phyloP scores from a whole-genome alignment of 352 stramenopile species.

The Elongisporangium prolatum region DNA sequence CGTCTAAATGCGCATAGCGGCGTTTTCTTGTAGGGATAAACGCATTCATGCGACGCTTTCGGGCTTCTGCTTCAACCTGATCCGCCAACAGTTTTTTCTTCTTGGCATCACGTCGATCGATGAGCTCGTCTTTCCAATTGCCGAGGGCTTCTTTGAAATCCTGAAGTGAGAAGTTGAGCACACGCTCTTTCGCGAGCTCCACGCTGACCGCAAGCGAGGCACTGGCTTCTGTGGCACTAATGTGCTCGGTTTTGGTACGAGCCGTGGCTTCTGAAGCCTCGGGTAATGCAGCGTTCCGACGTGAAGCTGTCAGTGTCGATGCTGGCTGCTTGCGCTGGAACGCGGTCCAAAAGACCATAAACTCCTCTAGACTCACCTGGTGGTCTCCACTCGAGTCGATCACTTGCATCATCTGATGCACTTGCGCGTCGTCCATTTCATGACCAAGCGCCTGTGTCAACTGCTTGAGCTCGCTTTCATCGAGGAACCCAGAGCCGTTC shows the following conservation, averaged over 20 bases:
- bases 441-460: slow-evolving; percentile 45
- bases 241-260: slow-evolving; percentile 1
- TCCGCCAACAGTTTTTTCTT: slow-evolving; percentile 19
- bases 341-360: slow-evolving; percentile 62
- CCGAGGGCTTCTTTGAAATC: slow-evolving; percentile 37
- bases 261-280: slow-evolving; percentile 1
- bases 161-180: slow-evolving; percentile 38
- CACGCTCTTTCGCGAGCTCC: slow-evolving; percentile 44
- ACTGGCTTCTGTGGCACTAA: slow-evolving; percentile 15
- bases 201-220: slow-evolving; percentile 38
- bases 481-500: slow-evolving; percentile 48
- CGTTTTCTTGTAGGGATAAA: slow-evolving; percentile 43
- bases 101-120: slow-evolving; percentile 18
- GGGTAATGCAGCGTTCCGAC: slow-evolving; percentile 1
- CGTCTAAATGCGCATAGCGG: slow-evolving; percentile 48
- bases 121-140: slow-evolving; percentile 55
- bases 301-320: slow-evolving; percentile 16
- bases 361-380: slow-evolving; percentile 55
- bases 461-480: slow-evolving; percentile 43
- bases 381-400: slow-evolving; percentile 64
- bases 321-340: slow-evolving; percentile 31
- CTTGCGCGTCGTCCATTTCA: slow-evolving; percentile 30
- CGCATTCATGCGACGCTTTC: slow-evolving; percentile 4
- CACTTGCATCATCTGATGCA: slow-evolving; percentile 45
- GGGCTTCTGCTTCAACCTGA: slow-evolving; percentile 12